These are phyloP conservation scores for Zygosaccharomyces bailii DNA, from an alignment of 805 yeast species.

Conservation along the genomic window DNA sequence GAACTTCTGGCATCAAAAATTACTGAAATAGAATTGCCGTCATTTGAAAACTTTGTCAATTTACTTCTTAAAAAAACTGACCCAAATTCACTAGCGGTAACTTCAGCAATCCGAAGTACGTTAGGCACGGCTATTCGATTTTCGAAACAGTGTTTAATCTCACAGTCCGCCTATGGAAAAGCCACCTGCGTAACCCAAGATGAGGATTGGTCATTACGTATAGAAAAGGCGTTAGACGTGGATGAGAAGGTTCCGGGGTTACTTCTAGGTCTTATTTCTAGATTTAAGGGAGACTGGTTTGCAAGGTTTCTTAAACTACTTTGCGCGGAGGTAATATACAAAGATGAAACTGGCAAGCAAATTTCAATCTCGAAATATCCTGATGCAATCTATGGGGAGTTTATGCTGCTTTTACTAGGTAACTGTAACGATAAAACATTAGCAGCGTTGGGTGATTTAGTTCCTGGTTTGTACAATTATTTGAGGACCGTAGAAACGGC, in stretches of 20 bases:
- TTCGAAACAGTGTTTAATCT: constrained; percentile 55
- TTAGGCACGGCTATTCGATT: constrained; percentile 49
- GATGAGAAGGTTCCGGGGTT: constrained; percentile 47
- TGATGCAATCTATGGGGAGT: constrained; percentile 38
- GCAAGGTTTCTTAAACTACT: constrained; percentile 34
- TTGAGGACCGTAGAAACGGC: constrained; percentile 19
- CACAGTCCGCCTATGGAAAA: constrained; percentile 55
- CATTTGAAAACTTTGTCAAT: constrained; percentile 42
- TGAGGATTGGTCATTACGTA: constrained; percentile 67
- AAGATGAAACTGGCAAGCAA: constrained; percentile 16
- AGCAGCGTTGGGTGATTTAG: constrained; percentile 11
- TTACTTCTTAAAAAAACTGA: constrained; percentile 32
- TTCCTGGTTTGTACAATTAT: constrained; percentile 28
- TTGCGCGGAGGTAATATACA: constrained; percentile 37
- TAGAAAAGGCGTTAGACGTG: constrained; percentile 63
- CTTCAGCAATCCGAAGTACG: constrained; percentile 34
- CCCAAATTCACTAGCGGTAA: constrained; percentile 19
- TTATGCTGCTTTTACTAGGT: constrained; percentile 31
- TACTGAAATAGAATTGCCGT: constrained; percentile 49
- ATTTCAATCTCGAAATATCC: constrained; percentile 21
- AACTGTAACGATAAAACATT: constrained; percentile 14
- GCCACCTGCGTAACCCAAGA: constrained; percentile 60
- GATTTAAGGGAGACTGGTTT: constrained; percentile 26
- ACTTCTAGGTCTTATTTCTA: constrained; percentile 14
- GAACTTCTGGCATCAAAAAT: constrained; percentile 43